Evolutionary conservation across 2,329 filamentous ascomycete species (phyloP), one percentile per base, ranked within the genome.

Genomic region (Fusarium brevicatenulatum): DNA sequence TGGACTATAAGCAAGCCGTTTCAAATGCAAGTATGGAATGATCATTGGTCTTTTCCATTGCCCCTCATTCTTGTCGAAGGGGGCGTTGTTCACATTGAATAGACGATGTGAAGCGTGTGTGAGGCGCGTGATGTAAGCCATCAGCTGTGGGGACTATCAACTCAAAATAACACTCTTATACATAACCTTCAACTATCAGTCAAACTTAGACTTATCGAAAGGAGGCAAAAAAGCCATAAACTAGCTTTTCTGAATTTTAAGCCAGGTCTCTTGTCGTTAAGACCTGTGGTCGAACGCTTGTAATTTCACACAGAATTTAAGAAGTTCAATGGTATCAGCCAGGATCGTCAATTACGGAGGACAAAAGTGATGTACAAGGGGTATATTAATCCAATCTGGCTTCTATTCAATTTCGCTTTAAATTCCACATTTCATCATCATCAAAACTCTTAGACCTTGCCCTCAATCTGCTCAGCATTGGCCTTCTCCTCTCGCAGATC

Each of bases 401-500:
- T 10, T 40, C 9, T 44, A 44, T 34, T 28, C 10, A 36, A 34
- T 13, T 21, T 40, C 42, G 12, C n/a, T 30, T 23, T 23, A 19
- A n/a, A 39, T 21, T 23, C 28, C 30, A 2, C 19, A 37, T 21
- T 15, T 12, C 18, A 50, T 50, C 6, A 49, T 19, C 19, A 47
- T 19, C 9, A 23, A 32, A 1, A 21, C 12, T 11, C 32, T 69
- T 34, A 69, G 47, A 37, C 50, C 56, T 76, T 72, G 8, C 44
- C 36, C 64, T 79, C 78, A 30, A 79, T 68, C 60, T 78, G 76
- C 52, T 80, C 77, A 21, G 72, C 55, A 8, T 47, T 60, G 3
- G 64, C 71, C 74, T 80, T 81, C 59, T 81, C 79, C 34, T 80
- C 78, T 7, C 73, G 66, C 40, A 76, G 42, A 21, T 77, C 76